These are phyloP conservation scores for Skeletonema menzelii DNA, from an alignment of 108 stramenopile genomes.

Conservation along the genomic window DNA sequence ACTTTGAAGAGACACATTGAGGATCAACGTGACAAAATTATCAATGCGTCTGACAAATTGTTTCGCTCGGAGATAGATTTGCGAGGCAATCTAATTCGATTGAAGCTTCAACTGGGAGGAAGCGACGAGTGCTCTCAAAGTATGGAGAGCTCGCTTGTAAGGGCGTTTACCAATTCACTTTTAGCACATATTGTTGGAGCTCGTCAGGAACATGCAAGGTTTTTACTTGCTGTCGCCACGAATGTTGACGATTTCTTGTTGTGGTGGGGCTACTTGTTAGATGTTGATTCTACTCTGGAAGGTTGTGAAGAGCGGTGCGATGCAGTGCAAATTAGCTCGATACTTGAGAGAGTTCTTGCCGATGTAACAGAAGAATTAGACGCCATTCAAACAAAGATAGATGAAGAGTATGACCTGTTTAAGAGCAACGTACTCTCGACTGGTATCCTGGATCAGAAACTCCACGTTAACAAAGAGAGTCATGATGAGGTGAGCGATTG, in stretches of 20 bases:
- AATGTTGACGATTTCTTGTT: background rate
- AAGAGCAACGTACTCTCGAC: background rate
- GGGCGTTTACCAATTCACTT: constrained; percentile 13
- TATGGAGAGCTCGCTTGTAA: constrained; percentile 8
- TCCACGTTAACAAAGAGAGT: background rate
- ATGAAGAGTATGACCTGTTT: background rate
- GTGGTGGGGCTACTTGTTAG: constrained; percentile 10
- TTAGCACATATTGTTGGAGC: constrained; percentile 1
- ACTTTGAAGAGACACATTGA: background rate
- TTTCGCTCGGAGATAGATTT: background rate
- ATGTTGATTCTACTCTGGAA: background rate
- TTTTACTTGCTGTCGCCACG: background rate
- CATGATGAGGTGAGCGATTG: background rate
- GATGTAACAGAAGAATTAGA: background rate
- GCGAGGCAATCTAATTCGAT: background rate
- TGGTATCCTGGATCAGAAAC: background rate
- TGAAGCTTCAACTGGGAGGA: background rate
- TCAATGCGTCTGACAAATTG: background rate
- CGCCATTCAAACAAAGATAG: background rate
- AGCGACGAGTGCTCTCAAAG: constrained; percentile 13
- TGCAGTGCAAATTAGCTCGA: background rate
- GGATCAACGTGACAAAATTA: background rate
- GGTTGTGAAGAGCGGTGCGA: background rate
- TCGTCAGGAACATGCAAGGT: background rate
- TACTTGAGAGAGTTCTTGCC: background rate